Evolutionary conservation across 257 asterid genomes (phyloP).

Genomic region (Forsythia viridissima): DNA sequence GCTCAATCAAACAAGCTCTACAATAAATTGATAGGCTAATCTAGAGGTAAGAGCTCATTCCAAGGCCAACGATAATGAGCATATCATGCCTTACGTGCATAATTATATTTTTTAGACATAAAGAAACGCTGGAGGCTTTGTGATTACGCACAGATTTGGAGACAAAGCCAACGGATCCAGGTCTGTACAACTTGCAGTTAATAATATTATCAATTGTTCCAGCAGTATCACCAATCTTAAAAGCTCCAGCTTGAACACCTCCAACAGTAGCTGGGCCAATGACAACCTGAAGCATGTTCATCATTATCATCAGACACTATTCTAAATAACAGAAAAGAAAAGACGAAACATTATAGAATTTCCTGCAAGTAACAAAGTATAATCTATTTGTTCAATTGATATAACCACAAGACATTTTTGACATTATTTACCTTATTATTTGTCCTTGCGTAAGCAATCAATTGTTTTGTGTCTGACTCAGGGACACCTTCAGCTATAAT

Average conservation of each 20-base stretch:
- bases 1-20: no score
- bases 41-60: no score
- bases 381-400: not conserved
- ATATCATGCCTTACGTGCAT: no score
- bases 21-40: no score
- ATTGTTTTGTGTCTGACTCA: conserved; percentile 51
- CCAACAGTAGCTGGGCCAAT: conserved; percentile 99
- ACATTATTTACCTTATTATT: conserved; percentile 47
- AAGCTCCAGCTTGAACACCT: conserved; percentile 99
- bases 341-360: not conserved
- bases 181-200: conserved; percentile 90
- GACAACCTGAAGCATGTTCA: conserved; percentile 59
- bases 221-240: conserved; percentile 97
- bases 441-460: conserved; percentile 61
- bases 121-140: no score
- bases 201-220: conserved; percentile 95
- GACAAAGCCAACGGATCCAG: conserved; percentile 42
- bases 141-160: no score
- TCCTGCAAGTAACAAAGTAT: not conserved
- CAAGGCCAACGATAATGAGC: no score
- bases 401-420: conserved; percentile 5
- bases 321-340: no score
- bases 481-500: conserved; percentile 99
- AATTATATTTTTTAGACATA: no score
- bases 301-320: not conserved